These are phyloP conservation scores for Polysphondylium violaceum DNA, from an alignment of 78 protist species.

Conservation along the genomic window DNA sequence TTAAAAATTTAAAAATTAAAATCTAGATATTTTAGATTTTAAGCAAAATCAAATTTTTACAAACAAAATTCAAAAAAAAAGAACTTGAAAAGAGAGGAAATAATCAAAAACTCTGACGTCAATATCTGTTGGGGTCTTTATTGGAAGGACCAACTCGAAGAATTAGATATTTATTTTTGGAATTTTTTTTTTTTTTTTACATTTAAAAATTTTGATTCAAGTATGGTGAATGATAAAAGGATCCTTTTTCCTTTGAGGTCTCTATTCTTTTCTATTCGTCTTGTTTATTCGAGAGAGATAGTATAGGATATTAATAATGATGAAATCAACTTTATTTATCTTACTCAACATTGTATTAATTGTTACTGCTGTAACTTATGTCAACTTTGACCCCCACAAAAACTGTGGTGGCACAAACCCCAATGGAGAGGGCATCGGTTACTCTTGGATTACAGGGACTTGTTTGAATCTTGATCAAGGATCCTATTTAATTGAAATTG, in stretches of 20 bases:
- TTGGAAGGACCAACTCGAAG: too few species aligned
- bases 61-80: too few species aligned
- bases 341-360: not conserved
- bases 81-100: too few species aligned
- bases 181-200: constrained; percentile 1
- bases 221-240: not conserved
- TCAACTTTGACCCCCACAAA: not conserved
- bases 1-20: too few species aligned
- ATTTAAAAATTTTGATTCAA: not conserved
- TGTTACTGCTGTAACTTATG: constrained; percentile 4
- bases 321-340: not conserved
- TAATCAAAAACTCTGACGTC: too few species aligned
- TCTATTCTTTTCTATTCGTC: too few species aligned
- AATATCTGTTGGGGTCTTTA: too few species aligned
- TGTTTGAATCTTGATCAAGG: not conserved
- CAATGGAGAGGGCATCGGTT: not conserved
- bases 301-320: not conserved
- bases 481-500: not conserved
- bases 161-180: too few species aligned
- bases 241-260: too few species aligned
- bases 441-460: not conserved
- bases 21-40: too few species aligned
- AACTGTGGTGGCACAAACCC: not conserved
- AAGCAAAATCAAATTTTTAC: too few species aligned
- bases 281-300: not conserved